A percentile compares a stretch with the other conserved stretches of the same genome.
These are phyloP conservation scores for Aegilops umbellulata DNA, from an alignment of 176 grass and related monocot species.

Conservation along the genomic window DNA sequence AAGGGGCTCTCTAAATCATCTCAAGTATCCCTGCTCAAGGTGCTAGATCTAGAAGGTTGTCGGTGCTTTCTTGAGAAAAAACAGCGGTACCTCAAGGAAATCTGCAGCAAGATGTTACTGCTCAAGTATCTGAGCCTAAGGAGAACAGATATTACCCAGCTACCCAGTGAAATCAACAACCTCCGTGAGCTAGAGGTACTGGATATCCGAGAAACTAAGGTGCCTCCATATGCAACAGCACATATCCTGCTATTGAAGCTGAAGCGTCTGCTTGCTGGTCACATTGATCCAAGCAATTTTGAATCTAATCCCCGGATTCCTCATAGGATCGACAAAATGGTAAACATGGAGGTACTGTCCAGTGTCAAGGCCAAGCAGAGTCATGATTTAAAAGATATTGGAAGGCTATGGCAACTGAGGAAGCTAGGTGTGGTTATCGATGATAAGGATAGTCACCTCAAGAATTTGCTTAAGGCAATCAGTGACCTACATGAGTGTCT, in stretches of 20 bases:
- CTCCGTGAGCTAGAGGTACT: conserved; percentile 31
- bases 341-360: background rate
- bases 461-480: background rate
- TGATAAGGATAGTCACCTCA: background rate
- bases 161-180: conserved; percentile 24
- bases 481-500: background rate
- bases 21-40: conserved; percentile 8
- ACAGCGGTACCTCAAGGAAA: background rate
- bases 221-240: background rate
- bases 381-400: background rate
- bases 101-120: background rate
- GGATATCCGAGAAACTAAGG: conserved; percentile 17
- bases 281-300: background rate
- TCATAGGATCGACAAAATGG: background rate
- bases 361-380: background rate
- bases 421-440: conserved; percentile 26
- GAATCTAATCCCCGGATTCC: background rate
- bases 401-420: background rate
- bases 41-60: conserved; percentile 28
- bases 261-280: conserved; percentile 30
- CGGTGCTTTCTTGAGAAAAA: background rate
- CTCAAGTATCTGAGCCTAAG: conserved; percentile 33
- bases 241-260: background rate
- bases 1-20: background rate
- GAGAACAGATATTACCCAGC: background rate